These are phyloP conservation scores for Xylaria sp. DNA, from an alignment of 495 filamentous ascomycete species.

Conservation along the genomic window DNA sequence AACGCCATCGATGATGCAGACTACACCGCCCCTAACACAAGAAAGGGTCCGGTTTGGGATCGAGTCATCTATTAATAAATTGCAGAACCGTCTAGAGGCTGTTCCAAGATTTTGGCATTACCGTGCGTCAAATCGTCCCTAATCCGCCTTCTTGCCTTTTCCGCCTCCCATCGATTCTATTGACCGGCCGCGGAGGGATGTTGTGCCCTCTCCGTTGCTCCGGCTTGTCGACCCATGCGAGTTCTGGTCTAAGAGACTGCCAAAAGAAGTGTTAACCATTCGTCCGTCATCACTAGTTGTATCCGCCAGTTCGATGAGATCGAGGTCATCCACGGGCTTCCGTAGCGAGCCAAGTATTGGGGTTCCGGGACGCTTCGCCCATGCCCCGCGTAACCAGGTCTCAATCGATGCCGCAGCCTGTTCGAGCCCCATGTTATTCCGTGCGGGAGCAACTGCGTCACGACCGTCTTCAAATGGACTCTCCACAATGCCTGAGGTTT, in stretches of 20 bases:
- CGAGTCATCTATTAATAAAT: conserved; percentile 27
- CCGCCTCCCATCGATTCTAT: conserved; percentile 12
- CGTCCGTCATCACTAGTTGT: conserved; percentile 60
- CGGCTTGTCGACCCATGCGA: conserved; percentile 41
- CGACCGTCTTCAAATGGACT: conserved; percentile 54
- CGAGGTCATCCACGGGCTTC: conserved; percentile 51
- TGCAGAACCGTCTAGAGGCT: conserved; percentile 22
- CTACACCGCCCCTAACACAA: conserved; percentile 25
- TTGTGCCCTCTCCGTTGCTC: conserved; percentile 37
- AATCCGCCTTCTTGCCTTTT: conserved; percentile 50
- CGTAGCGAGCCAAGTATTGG: conserved; percentile 52
- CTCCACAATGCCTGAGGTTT: conserved; percentile 53
- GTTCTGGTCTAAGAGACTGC: conserved; percentile 27
- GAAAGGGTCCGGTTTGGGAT: conserved; percentile 17
- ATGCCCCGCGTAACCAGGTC: conserved; percentile 84
- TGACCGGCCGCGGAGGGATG: conserved; percentile 37
- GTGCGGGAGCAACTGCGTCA: conserved; percentile 41
- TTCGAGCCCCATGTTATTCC: conserved; percentile 64
- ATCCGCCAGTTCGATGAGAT: conserved; percentile 87
- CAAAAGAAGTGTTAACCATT: conserved; percentile 6
- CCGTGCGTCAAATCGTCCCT: conserved; percentile 11
- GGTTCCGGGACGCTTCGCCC: conserved; percentile 62
- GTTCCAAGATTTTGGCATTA: conserved; percentile 19
- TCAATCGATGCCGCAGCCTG: conserved; percentile 86
- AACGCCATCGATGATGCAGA: conserved; percentile 43